These are phyloP conservation scores for Suillus subalutaceus DNA, from an alignment of 768 basidiomycete genomes.

Conservation along the genomic window DNA sequence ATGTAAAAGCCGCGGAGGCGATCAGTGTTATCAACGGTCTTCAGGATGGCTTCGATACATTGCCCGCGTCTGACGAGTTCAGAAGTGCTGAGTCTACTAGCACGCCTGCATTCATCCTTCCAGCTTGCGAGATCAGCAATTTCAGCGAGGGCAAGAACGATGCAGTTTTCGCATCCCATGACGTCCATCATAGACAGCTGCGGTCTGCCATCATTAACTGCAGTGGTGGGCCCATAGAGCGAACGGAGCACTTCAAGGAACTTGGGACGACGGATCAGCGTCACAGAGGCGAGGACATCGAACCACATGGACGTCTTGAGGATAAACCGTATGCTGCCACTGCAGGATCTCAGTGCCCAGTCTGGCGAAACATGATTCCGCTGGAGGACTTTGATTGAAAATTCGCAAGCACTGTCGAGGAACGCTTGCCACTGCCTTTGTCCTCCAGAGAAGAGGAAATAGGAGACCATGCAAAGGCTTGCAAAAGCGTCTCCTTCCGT, in stretches of 20 bases:
- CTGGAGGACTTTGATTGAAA: constrained; percentile 53
- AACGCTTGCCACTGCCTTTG: constrained; percentile 69
- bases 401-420: constrained; percentile 61
- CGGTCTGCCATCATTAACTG: constrained; percentile 38
- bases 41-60: constrained; percentile 49
- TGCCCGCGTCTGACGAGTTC: constrained; percentile 57
- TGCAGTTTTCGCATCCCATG: constrained; percentile 86
- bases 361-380: constrained; percentile 40
- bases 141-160: constrained; percentile 80
- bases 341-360: constrained; percentile 47
- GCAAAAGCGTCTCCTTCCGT: constrained; percentile 78
- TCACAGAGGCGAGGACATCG: constrained; percentile 79
- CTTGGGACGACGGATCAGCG: constrained; percentile 57
- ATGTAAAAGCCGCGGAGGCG: constrained; percentile 5
- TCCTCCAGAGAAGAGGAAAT: constrained; percentile 80
- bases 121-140: constrained; percentile 66
- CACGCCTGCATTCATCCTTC: constrained; percentile 51
- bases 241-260: constrained; percentile 53
- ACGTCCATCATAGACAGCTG: constrained; percentile 75
- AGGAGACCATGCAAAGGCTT: constrained; percentile 73
- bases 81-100: constrained; percentile 57
- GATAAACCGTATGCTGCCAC: constrained; percentile 65
- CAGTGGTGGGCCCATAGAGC: constrained; percentile 45
- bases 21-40: constrained; percentile 12
- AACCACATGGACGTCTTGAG: constrained; percentile 89